These are phyloP conservation scores for Diaporthe sp. DNA, from an alignment of 2,329 filamentous ascomycete species.

Conservation along the genomic window DNA sequence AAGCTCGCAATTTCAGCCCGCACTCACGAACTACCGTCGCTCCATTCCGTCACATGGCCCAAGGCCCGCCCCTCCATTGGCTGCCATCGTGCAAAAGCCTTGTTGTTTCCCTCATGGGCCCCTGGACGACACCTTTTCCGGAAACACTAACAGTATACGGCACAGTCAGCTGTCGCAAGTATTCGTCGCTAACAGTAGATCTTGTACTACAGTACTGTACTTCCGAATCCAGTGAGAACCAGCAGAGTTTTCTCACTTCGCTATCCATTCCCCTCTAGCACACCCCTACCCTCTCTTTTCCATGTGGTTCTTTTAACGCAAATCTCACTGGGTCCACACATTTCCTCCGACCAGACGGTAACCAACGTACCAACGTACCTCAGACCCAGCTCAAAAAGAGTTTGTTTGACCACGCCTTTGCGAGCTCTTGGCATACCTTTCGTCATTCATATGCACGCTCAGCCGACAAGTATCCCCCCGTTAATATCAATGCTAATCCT, in stretches of 20 bases:
- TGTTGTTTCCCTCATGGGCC: neutral
- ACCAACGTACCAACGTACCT: neutral
- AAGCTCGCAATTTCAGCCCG: constrained; percentile 21
- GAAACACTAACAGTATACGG: neutral
- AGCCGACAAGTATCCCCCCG: neutral
- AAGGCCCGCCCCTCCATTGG: constrained; percentile 5
- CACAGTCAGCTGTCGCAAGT: neutral
- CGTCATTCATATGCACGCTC: neutral
- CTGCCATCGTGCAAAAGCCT: neutral
- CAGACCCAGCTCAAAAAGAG: neutral
- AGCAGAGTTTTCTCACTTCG: constrained; percentile 12
- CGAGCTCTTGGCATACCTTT: constrained; percentile 9
- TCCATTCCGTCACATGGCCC: constrained; percentile 15
- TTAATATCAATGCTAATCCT: neutral
- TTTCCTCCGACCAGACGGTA: neutral
- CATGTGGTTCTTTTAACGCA: neutral
- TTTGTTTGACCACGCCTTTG: constrained; percentile 11
- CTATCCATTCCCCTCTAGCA: neutral
- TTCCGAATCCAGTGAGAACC: neutral
- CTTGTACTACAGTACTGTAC: neutral
- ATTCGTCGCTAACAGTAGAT: neutral
- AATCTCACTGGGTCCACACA: neutral
- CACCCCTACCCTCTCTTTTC: neutral
- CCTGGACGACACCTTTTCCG: neutral
- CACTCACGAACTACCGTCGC: constrained; percentile 13